Conservation (phyloP, 2,329 filamentous ascomycete species). For the Colletotrichum sp. region DNA sequence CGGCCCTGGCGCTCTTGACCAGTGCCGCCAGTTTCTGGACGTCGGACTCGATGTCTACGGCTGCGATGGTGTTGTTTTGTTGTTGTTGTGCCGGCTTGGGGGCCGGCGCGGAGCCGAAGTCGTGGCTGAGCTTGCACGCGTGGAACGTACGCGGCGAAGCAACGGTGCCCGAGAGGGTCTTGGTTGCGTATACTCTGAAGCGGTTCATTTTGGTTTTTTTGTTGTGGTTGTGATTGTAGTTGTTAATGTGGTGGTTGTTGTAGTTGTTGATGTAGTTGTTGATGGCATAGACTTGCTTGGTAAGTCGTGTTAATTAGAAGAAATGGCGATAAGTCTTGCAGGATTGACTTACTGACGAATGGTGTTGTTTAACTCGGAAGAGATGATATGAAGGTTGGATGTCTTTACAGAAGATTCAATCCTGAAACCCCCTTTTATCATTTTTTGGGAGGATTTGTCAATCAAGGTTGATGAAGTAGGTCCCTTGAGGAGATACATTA, state of each 20-base stretch:
- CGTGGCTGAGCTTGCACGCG: not conserved
- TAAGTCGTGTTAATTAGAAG: not conserved
- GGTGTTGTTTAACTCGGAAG: not conserved
- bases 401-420: not conserved
- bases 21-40: not conserved
- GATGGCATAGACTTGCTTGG: not conserved
- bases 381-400: not conserved
- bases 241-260: not conserved
- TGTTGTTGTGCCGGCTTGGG: not conserved
- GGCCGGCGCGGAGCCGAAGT: not conserved
- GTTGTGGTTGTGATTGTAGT: not conserved
- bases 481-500: not conserved
- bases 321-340: not conserved
- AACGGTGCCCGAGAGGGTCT: not conserved
- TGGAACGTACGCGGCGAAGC: not conserved
- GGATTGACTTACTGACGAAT: not conserved
- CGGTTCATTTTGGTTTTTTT: not conserved
- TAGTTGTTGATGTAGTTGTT: not conserved
- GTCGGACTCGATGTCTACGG: not conserved
- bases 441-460: not conserved
- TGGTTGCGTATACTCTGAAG: not conserved
- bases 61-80: not conserved
- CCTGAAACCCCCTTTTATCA: not conserved
- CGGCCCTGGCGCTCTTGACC: not conserved
- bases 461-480: not conserved